Base-by-base conservation (phyloP, 352 stramenopile genomes). In the Pythium volutum region DNA sequence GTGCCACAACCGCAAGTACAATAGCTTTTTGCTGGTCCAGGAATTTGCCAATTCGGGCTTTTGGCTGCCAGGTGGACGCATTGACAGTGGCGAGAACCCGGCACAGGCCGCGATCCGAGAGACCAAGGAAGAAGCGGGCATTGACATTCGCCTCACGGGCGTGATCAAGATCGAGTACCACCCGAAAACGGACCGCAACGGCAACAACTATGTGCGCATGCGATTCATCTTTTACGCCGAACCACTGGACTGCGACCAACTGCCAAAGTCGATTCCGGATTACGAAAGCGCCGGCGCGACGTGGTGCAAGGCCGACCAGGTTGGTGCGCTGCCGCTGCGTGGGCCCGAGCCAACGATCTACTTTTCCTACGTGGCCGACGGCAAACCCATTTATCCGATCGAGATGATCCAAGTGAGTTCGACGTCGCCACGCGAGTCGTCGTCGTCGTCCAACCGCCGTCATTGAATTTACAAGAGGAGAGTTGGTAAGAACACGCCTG, bases 11-110 rank as follows among this genome's bases (percentile, higher is more conserved):
- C 86, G 77, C 60, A 86, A 91, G 55, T 85, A 77, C 66, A 91
- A 95, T 48, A 77, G 73, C 52, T 94, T 91, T 59, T 68, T 95
- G 59, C 74, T 95, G 16, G 86, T 95, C 29, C 86, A 95, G 59
- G 86, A 95, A 59, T 93, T 93, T 70, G 86, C 83, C 20, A 92
- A 90, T 60, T 93, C 80, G 22, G 86, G 86, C 41, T 95, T 86
- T 64, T 95, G 85, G 85, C 55, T 95, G 52, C 85, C 85, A 1
- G 85, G 85, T 0, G 85, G 85, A 41, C 73, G 83, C 12, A 83
- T 95, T 48, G 85, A 95, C 62, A 78, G 78, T 20, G 85, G 85
- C 20, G 85, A 95, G 62, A 92, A 86, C 61, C 84, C 84, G 0
- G 71, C 66, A 22, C 69, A 91, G 48, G 85, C 85, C 0, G 85